Base-by-base conservation (phyloP, 306 rosid species). In the Hippophae rhamnoides region DNA sequence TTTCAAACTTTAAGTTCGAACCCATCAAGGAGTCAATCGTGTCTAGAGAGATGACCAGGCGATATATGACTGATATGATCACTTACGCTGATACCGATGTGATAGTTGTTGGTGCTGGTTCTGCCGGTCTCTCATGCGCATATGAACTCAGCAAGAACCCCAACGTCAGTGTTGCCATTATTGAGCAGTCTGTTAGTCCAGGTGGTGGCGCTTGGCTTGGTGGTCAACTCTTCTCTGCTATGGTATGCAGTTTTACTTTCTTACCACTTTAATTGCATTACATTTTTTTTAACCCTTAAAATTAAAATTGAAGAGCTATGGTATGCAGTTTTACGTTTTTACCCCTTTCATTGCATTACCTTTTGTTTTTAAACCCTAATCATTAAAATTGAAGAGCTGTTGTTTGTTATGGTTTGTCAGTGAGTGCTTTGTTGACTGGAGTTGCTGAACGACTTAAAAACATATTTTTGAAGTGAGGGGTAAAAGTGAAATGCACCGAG, bases 151-250 rank as follows among this genome's bases (percentile, higher is more conserved):
- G 97, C 84, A 93, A 93, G 71, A 72, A 88, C 72, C 95, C 97
- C 0, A 26, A 70, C 10, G 69, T 93, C 62, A 48, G 61, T 44
- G 67, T 88, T 1, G 97, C 99, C 43, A 93, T 93, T 3, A 80
- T 93, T 53, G 95, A 93, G 63, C 99, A 93, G 62, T 93, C 97
- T 11, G 95, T 93, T 26, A 88, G 95, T 76, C 99, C 97, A 18
- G 95, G 97, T 6, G 95, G 99, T 3, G 99, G 97, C 45, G 95
- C 97, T 0, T 93, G 99, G 99, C 95, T 93, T 57, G 96, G 96
- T 1, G 96, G 96, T 8, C 96, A 93, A 56, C 99, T 93, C 47
- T 93, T 93, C 78, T 93, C 99, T 8, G 94, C 97, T 64, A 88
- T 93, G 99, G 97, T 79, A 70, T 9, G 1, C 5, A 31, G 4